Evolutionary conservation across 306 rosid genomes (phyloP), one percentile per base, ranked within the genome.

Genomic region (Fragaria ananassa): DNA sequence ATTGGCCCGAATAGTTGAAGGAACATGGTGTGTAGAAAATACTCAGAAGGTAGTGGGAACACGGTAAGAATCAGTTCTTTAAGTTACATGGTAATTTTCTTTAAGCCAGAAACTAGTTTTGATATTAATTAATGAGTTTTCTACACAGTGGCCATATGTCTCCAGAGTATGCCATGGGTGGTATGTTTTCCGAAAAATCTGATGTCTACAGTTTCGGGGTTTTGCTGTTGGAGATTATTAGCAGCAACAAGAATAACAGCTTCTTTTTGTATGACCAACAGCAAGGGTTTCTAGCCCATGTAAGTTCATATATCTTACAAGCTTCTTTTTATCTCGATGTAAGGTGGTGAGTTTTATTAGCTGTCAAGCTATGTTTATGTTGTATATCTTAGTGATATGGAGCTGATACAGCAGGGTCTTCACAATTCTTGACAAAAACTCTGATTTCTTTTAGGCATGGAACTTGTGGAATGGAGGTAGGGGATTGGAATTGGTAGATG

Each of bases 1-100:
- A 19, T 76, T 93, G 85, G 98, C 98, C 0, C 87, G 92, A 71
- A 93, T 91, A 80, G 91, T 93, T 51, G 91, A 91, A 19, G 95
- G 91, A 57, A 91, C 95, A 65, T 85, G 34, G 9, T 65, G 72
- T 14, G 47, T 76, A 46, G 76, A 34, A 46, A 84, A 71, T 19
- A 78, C 83, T 10, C 44, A 39, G 3, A 58, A 71, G 45, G 78
- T 84, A 25, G 85, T 78, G 4, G 85, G 85, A 53, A 84, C 88
- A 37, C 72, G 78, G 77, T 81, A 72, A 81, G 83, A 9, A 25
- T 41, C 7, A 39, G 10, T 45, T 21, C 17, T 37, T 10, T 37
- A 34, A 41, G 45, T 41, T 41, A 41, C 45, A 41, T 41, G 9
- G 45, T 41, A 41, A 6, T 41, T 41, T 41, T 6, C 45, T 41